Conservation (phyloP, 106 monocot genomes). For the Apostasia shenzhenica region DNA sequence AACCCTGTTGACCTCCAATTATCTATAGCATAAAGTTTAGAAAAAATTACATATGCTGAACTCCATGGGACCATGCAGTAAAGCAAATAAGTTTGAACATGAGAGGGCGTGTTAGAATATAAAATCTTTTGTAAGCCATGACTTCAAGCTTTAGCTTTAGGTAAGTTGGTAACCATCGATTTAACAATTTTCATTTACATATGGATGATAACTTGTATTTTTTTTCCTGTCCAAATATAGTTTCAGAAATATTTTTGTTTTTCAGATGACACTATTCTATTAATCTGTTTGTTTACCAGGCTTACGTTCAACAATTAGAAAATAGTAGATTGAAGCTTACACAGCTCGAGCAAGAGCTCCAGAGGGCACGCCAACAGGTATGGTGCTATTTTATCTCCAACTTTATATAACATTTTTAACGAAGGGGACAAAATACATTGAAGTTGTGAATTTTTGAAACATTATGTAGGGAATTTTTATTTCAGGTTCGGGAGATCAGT, state of each 20-base stretch:
- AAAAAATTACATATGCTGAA: too few species aligned
- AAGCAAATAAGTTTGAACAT: not conserved
- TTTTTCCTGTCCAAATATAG: not conserved
- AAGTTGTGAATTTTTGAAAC: not conserved
- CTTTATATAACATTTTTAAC: not conserved
- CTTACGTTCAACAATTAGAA: constrained; percentile 84
- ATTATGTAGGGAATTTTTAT: constrained; percentile 65
- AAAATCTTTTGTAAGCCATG: not conserved
- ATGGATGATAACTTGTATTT: not conserved
- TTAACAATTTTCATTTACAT: not conserved
- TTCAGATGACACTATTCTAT: not conserved
- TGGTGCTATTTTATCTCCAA: not conserved
- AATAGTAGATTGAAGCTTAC: constrained; percentile 69
- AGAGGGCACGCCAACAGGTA: constrained; percentile 74
- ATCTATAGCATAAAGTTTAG: too few species aligned
- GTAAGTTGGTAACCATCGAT: not conserved
- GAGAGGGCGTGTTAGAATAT: not conserved
- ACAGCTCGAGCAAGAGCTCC: constrained; percentile 72
- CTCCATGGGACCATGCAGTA: too few species aligned
- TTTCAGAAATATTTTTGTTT: not conserved
- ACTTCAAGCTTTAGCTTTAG: not conserved
- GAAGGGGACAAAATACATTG: not conserved
- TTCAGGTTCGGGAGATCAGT: constrained; percentile 63
- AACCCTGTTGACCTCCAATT: too few species aligned
- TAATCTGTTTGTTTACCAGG: constrained; percentile 24